phyloP scores from a whole-genome alignment of 78 protist genomes.

The Anaeramoeba flamelloides region DNA sequence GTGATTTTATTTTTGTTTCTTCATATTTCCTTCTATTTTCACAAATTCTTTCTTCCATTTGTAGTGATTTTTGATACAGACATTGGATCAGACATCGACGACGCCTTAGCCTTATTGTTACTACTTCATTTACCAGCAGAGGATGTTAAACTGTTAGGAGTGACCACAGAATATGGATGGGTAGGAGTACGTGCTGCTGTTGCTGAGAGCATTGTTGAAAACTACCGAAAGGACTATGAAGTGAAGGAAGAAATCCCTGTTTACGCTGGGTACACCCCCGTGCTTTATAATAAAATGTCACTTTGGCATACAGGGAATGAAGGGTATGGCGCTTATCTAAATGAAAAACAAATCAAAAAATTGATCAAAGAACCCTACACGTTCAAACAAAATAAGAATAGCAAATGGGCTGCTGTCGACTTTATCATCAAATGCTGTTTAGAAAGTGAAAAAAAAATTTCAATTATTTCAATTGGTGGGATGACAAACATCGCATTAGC shows the following conservation, averaged over 20 bases:
- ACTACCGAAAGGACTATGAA: background rate
- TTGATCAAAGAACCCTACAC: background rate
- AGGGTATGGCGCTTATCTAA: background rate
- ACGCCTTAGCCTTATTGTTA: background rate
- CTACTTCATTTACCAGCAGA: background rate
- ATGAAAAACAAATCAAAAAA: background rate
- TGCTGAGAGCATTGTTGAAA: background rate
- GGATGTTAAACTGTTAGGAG: background rate
- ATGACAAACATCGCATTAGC: background rate
- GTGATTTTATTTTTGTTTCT: no score
- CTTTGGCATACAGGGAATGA: background rate
- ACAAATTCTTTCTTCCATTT: no score
- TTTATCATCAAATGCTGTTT: background rate
- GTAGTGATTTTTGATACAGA: slow-evolving; percentile 1
- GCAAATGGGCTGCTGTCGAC: background rate
- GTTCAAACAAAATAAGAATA: background rate
- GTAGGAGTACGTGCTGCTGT: background rate
- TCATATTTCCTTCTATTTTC: no score
- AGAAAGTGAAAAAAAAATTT: background rate
- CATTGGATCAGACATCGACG: background rate
- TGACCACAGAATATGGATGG: background rate
- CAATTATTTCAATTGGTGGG: background rate
- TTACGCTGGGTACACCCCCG: background rate
- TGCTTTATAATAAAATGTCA: background rate
- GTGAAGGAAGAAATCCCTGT: background rate